Evolutionary conservation across 768 basidiomycete genomes (phyloP).

Genomic region (Omphalotus guepiniiformis): DNA sequence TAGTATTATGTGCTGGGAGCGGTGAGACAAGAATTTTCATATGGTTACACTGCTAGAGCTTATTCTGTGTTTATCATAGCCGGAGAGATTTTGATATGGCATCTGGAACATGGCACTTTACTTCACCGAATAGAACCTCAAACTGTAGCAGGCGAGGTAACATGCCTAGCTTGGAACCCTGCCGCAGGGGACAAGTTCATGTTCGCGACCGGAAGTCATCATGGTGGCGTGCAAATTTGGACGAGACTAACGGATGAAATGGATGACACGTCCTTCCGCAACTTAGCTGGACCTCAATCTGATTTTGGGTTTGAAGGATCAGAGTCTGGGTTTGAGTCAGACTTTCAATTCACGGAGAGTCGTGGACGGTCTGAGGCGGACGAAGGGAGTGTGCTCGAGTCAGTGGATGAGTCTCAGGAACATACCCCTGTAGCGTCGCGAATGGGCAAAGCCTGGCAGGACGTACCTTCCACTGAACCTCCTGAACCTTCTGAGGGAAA

Average conservation of each 20-base stretch:
- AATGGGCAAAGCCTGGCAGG: no score
- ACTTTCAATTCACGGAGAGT: no score
- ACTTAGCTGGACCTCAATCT: neutral
- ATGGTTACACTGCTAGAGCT: neutral
- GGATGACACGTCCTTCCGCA: neutral
- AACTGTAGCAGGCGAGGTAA: slow-evolving; percentile 62
- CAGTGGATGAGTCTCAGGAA: no score
- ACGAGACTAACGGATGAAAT: slow-evolving; percentile 32
- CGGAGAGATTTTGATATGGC: slow-evolving; percentile 85
- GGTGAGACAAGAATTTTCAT: slow-evolving; percentile 29
- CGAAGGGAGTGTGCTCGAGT: no score
- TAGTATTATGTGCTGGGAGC: slow-evolving; percentile 77
- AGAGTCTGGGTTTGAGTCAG: no score
- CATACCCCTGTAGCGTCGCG: no score
- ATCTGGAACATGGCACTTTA: slow-evolving; percentile 69
- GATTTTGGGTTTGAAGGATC: no score
- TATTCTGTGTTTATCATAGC: slow-evolving; percentile 35
- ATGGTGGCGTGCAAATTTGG: slow-evolving; percentile 74
- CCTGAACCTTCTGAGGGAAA: no score
- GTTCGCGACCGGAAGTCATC: slow-evolving; percentile 76
- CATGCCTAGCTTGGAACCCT: slow-evolving; percentile 79
- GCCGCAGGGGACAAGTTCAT: slow-evolving; percentile 60
- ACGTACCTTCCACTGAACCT: no score
- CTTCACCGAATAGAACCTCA: slow-evolving; percentile 68
- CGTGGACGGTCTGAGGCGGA: no score